phyloP scores from a whole-genome alignment of 108 stramenopile species.

The Nitzschia putrida region DNA sequence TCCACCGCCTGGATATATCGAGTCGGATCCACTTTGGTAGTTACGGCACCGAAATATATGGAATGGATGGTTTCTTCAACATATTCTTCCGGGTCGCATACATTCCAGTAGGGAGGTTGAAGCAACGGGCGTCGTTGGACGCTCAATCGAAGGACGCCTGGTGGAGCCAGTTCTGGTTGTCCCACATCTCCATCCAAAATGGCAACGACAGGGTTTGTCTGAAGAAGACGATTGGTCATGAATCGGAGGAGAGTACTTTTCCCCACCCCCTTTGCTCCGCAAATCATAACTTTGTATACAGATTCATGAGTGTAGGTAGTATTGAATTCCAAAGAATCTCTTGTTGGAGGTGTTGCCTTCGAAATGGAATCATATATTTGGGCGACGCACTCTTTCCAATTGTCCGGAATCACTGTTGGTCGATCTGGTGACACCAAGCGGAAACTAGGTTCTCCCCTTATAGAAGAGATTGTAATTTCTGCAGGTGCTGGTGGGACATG shows the following conservation, averaged over 20 bases:
- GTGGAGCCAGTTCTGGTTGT: constrained; percentile 89
- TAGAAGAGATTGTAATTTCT: constrained; percentile 14
- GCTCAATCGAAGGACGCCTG: constrained; percentile 78
- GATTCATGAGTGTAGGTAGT: neutral
- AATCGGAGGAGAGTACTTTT: constrained; percentile 88
- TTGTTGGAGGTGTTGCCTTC: neutral
- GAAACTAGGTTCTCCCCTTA: constrained; percentile 35
- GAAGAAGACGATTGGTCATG: constrained; percentile 73
- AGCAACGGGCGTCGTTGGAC: constrained; percentile 69
- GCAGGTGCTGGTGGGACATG: constrained; percentile 3
- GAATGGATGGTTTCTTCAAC: constrained; percentile 30
- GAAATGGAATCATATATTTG: constrained; percentile 28
- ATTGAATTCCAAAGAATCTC: constrained; percentile 26
- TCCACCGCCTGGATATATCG: constrained; percentile 61
- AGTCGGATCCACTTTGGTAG: constrained; percentile 78
- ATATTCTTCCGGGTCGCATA: constrained; percentile 7
- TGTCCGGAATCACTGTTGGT: constrained; percentile 39
- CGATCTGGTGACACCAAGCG: constrained; percentile 23
- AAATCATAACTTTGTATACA: constrained; percentile 47
- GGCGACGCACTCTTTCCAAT: constrained; percentile 51
- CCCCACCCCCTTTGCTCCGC: constrained; percentile 92
- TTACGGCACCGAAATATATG: constrained; percentile 71
- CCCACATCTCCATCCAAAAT: constrained; percentile 90
- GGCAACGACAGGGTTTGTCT: constrained; percentile 47
- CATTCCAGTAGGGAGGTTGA: constrained; percentile 69